Conservation (phyloP, 2,329 filamentous ascomycete species). For the Chrysoporthe deuterocubensis region DNA sequence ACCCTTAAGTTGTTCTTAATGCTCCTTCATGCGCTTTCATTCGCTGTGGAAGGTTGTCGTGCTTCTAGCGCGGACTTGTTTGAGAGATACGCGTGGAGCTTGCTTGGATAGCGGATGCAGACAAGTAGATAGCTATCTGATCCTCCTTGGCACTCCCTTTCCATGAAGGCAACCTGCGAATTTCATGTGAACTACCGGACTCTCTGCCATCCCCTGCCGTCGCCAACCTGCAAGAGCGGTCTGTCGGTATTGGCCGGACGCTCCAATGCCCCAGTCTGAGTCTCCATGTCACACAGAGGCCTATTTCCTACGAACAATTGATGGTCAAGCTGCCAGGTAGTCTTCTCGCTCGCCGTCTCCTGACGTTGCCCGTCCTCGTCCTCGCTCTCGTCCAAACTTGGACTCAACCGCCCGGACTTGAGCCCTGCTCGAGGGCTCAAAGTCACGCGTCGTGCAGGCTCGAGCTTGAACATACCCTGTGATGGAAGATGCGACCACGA, state of each 20-base stretch:
- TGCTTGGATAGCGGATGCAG: not conserved
- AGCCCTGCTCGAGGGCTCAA: constrained; percentile 8
- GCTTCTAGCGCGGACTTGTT: not conserved
- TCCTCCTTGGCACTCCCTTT: not conserved
- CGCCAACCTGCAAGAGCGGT: not conserved
- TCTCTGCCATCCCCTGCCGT: not conserved
- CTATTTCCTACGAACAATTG: constrained; percentile 21
- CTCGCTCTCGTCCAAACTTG: not conserved
- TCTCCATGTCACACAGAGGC: constrained; percentile 20
- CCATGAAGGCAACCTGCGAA: not conserved
- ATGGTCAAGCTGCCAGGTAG: constrained; percentile 13
- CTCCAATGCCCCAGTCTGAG: constrained; percentile 23
- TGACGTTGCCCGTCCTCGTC: not conserved
- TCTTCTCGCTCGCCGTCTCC: not conserved
- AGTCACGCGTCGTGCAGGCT: constrained; percentile 18
- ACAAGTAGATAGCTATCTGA: constrained; percentile 6
- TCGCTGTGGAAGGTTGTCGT: not conserved
- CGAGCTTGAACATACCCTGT: constrained; percentile 9
- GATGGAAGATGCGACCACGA: constrained; percentile 38
- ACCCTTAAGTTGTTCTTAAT: not conserved
- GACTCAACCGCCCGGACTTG: not conserved
- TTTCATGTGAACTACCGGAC: not conserved
- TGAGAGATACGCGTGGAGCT: constrained; percentile 8
- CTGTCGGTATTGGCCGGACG: not conserved
- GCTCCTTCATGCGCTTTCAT: not conserved